Conservation (phyloP, 129 eudicot genomes). For the Solidago caesia region DNA sequence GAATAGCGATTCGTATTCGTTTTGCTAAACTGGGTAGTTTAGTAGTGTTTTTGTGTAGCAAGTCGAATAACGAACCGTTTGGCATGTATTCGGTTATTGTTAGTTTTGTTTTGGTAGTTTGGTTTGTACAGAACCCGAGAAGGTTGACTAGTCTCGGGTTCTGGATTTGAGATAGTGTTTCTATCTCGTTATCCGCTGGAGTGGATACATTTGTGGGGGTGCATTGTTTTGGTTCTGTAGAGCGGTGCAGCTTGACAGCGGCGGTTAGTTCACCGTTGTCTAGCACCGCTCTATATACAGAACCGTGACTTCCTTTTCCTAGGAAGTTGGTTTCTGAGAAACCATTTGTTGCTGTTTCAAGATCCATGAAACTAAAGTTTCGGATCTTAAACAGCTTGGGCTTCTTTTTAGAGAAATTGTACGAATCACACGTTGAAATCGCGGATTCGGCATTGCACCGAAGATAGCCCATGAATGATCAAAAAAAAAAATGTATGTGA, state of each 20-base stretch:
- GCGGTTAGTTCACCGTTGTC: slow-evolving; percentile 37
- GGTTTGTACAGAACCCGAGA: slow-evolving; percentile 53
- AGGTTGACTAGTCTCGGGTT: slow-evolving; percentile 72
- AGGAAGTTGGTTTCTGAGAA: slow-evolving; percentile 58
- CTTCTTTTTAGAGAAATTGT: slow-evolving; percentile 31
- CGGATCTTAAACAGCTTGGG: slow-evolving; percentile 31
- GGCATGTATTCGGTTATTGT: slow-evolving; percentile 85
- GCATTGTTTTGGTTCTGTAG: neutral
- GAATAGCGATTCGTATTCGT: slow-evolving; percentile 62
- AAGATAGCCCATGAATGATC: slow-evolving; percentile 56
- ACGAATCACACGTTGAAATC: slow-evolving; percentile 66
- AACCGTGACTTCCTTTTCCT: slow-evolving; percentile 89
- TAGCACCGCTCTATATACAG: slow-evolving; percentile 60
- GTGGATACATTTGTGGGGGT: slow-evolving; percentile 3
- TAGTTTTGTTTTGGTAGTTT: slow-evolving; percentile 30
- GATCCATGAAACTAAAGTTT: slow-evolving; percentile 49
- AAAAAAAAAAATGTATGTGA: neutral
- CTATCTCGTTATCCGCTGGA: slow-evolving; percentile 80
- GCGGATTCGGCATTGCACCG: slow-evolving; percentile 81
- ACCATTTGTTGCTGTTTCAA: slow-evolving; percentile 60
- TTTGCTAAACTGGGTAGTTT: slow-evolving; percentile 49
- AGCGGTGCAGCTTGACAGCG: slow-evolving; percentile 53
- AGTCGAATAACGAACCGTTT: slow-evolving; percentile 70
- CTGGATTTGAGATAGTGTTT: slow-evolving; percentile 59
- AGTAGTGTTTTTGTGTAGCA: slow-evolving; percentile 36